Conservation (phyloP, 2,329 filamentous ascomycete species). For the Aspergillus awamori region DNA sequence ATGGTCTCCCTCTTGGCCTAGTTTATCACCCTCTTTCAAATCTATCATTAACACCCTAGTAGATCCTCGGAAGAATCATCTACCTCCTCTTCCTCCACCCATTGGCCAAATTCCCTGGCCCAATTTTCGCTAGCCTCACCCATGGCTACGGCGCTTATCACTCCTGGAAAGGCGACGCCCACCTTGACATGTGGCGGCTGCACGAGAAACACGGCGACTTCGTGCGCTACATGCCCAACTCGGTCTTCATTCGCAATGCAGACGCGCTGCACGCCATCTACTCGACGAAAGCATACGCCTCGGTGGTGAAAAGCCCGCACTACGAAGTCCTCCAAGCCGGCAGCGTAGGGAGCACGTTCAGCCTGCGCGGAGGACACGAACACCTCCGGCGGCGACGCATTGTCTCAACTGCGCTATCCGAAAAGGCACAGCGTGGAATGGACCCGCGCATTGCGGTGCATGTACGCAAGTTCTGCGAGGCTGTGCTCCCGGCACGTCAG, state of each 20-base stretch:
- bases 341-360: background rate
- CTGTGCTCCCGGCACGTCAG: background rate
- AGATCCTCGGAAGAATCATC: background rate
- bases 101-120: background rate
- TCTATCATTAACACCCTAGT: background rate
- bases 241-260: background rate
- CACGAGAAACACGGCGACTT: slow-evolving; percentile 35
- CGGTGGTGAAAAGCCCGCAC: background rate
- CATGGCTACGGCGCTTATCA: slow-evolving; percentile 42
- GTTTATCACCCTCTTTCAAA: background rate
- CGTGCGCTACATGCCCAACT: background rate
- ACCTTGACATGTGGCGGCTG: slow-evolving; percentile 29
- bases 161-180: slow-evolving; percentile 29
- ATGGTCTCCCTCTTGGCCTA: background rate
- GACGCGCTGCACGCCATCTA: background rate
- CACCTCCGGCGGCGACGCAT: background rate
- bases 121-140: slow-evolving; percentile 57
- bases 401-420: background rate
- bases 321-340: background rate
- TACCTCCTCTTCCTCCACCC: background rate
- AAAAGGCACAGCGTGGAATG: background rate
- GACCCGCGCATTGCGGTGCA: background rate
- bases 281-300: background rate
- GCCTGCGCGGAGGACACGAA: background rate
- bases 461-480: background rate